A percentile compares a stretch with the other conserved stretches of the same genome.
phyloP scores from a whole-genome alignment of 257 asterid species.

The Fraxinus americana region DNA sequence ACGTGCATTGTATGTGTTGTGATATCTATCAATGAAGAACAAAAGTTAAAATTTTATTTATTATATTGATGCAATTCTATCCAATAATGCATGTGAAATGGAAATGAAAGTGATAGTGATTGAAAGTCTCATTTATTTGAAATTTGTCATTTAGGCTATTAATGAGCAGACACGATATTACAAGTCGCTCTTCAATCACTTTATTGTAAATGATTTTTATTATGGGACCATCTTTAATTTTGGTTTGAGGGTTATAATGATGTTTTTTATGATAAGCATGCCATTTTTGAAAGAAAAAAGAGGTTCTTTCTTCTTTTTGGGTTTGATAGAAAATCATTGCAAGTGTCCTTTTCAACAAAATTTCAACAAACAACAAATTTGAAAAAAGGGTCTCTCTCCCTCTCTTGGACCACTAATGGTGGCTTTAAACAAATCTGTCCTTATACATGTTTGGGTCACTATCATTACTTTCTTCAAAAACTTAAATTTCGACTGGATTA shows the following conservation, averaged over 20 bases:
- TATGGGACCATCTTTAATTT: neutral
- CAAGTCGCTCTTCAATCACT: no score
- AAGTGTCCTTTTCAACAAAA: neutral
- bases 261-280: neutral
- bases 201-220: no score
- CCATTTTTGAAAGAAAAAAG: neutral
- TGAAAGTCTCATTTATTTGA: neutral
- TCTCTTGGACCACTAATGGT: neutral
- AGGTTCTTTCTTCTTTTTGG: no score
- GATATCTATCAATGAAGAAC: neutral
- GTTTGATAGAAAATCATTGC: no score
- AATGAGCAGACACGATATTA: neutral
- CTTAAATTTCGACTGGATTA: neutral
- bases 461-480: neutral
- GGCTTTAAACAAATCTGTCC: neutral
- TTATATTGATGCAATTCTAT: no score
- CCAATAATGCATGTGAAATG: neutral
- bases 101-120: neutral
- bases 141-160: neutral
- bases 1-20: neutral
- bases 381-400: neutral
- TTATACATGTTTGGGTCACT: neutral
- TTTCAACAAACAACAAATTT: neutral
- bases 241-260: neutral
- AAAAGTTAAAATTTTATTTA: no score